A percentile compares a stretch with the other conserved stretches of the same genome.
Evolutionary conservation across 2,329 filamentous ascomycete species (phyloP).

Genomic region (Penicillium sp.): DNA sequence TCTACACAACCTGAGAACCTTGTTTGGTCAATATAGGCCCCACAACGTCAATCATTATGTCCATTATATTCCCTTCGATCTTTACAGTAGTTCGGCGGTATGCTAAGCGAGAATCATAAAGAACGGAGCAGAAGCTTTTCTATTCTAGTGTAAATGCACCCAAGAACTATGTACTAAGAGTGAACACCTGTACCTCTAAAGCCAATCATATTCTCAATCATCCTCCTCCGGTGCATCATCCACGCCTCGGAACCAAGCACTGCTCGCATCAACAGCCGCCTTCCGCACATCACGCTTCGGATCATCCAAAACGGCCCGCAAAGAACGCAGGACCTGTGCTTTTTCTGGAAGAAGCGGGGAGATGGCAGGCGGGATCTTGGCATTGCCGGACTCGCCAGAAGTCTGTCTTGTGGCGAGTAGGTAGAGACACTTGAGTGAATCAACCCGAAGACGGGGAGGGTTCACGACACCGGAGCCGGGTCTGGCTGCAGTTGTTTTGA

Average conservation of each 20-base stretch:
- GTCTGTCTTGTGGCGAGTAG: conserved; percentile 35
- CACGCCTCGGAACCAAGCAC: conserved; percentile 58
- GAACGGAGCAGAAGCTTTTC: background rate
- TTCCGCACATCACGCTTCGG: conserved; percentile 62
- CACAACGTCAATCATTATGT: too few relatives aligned
- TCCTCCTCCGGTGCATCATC: conserved; percentile 62
- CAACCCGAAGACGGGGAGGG: conserved; percentile 32
- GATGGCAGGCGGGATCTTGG: conserved; percentile 29
- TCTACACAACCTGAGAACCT: too few relatives aligned
- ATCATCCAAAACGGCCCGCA: conserved; percentile 62
- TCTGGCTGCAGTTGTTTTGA: conserved; percentile 46
- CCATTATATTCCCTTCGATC: too few relatives aligned
- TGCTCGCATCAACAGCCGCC: conserved; percentile 62
- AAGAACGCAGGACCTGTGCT: conserved; percentile 56
- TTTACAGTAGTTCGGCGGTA: background rate
- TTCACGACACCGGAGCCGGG: conserved; percentile 19
- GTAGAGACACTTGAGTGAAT: conserved; percentile 40
- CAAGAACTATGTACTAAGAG: background rate
- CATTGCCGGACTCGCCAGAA: conserved; percentile 20
- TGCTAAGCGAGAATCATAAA: background rate
- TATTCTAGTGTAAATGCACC: background rate
- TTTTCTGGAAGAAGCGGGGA: conserved; percentile 58
- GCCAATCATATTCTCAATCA: conserved; percentile 35
- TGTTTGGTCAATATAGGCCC: too few relatives aligned
- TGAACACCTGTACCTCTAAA: background rate